These are phyloP conservation scores for Kitagawia praeruptora DNA, from an alignment of 129 eudicot species.

Conservation along the genomic window DNA sequence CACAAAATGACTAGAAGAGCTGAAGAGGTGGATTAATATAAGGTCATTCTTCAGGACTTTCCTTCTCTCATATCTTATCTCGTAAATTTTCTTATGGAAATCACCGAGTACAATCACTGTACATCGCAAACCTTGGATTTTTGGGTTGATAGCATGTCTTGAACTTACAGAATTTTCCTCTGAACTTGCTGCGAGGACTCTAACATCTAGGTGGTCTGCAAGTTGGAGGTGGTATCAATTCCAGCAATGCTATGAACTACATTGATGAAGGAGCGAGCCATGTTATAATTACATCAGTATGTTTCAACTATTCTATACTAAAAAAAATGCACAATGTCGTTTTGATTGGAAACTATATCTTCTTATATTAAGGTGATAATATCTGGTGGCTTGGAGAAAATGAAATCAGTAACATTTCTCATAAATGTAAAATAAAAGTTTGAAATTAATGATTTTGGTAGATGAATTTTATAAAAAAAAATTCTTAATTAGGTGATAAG, in stretches of 20 bases:
- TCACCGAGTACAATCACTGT: background rate
- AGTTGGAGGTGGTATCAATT: constrained; percentile 91
- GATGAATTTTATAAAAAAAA: background rate
- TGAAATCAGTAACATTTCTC: background rate
- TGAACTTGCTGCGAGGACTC: constrained; percentile 44
- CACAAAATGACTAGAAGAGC: background rate
- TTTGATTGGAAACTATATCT: background rate
- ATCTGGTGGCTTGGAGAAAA: background rate
- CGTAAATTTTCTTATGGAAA: background rate
- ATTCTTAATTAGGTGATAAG: constrained; percentile 1
- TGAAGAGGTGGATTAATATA: background rate
- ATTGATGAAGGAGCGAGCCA: constrained; percentile 95
- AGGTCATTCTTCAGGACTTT: background rate
- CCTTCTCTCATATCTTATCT: background rate
- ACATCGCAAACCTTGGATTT: constrained; percentile 9
- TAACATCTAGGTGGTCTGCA: constrained; percentile 91
- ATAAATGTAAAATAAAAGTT: background rate
- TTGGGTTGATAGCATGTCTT: constrained; percentile 23
- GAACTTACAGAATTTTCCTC: constrained; percentile 39
- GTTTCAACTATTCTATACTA: constrained; percentile 13
- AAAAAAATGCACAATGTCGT: background rate
- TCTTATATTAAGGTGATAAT: background rate
- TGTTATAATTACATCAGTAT: constrained; percentile 86
- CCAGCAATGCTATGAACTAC: constrained; percentile 72
- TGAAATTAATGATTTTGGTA: background rate